phyloP scores from a whole-genome alignment of 805 yeast species.

The Phaffomyces opuntiae region DNA sequence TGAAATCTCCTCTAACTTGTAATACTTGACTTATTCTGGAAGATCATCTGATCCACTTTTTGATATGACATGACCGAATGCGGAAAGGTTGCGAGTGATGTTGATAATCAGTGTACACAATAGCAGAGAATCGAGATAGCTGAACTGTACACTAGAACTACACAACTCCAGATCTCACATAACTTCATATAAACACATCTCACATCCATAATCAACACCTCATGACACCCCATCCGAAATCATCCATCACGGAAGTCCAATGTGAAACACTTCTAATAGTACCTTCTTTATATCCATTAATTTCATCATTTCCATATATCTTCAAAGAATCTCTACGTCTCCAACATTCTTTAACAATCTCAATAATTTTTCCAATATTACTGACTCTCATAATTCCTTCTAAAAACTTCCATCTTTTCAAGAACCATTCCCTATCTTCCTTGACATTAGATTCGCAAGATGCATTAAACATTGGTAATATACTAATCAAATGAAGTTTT shows the following conservation, averaged over 20 bases:
- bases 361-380: not conserved
- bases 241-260: constrained; percentile 2
- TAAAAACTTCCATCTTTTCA: not conserved
- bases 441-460: not conserved
- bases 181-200: too few relatives aligned
- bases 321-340: not conserved
- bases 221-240: constrained; percentile 1
- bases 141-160: too few relatives aligned
- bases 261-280: not conserved
- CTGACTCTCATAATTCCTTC: not conserved
- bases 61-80: too few relatives aligned
- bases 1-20: too few relatives aligned
- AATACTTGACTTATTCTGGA: too few relatives aligned
- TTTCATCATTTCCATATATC: not conserved
- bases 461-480: not conserved
- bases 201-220: not conserved
- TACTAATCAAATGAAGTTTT: not conserved
- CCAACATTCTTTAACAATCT: constrained; percentile 1
- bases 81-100: too few relatives aligned
- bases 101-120: too few relatives aligned
- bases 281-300: not conserved
- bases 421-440: not conserved
- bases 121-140: too few relatives aligned
- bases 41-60: too few relatives aligned
- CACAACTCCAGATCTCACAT: too few relatives aligned